Evolutionary conservation across 1,284 basidiomycete genomes (phyloP), one percentile per base, ranked within the genome.

Genomic region (Cerrena zonata): DNA sequence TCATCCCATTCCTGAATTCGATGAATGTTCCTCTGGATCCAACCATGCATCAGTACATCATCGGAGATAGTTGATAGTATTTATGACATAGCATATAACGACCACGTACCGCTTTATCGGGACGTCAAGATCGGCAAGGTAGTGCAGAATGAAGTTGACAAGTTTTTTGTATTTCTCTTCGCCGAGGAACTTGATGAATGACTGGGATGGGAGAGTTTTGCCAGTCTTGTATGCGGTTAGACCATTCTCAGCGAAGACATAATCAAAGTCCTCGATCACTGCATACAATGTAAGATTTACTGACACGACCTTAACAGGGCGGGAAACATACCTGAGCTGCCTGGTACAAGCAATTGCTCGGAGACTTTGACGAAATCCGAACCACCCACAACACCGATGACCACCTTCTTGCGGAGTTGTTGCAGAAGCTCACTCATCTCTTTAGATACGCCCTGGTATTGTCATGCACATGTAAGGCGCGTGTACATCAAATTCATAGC

Each of bases 1-100:
- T 80, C 95, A 99, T 99, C 23, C 95, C 96, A 55, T 88, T 92
- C 50, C 95, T 80, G 74, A 95, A 98, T 70, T 99, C 95, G 58
- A 99, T 73, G 65, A 98, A 98, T 3, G 94, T 98, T 45, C 94
- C 94, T 51, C 92, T 95, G 45, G 24, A 23, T 19, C 27, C 19
- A 15, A 18, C 13, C 7, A 45, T 40, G 15, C 39, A 40, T 5
- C 39, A 5, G 21, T 15, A 40, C 15, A n/a, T 18, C 10, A 40
- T 7, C 7, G 5, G 39, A 40, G 15, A 10, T 25, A 27, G 23
- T n/a, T 27, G 23, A 27, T 50, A 18, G 40, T 26, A 12, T 25
- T 36, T 40, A 34, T 23, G 22, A 18, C 46, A 34, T 21, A 41
- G 25, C 23, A 12, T n/a, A 47, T 12, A 67, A n/a, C n/a, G n/a